Base-by-base conservation (phyloP, 2,329 filamentous ascomycete genomes). In the Curvularia spicifera region DNA sequence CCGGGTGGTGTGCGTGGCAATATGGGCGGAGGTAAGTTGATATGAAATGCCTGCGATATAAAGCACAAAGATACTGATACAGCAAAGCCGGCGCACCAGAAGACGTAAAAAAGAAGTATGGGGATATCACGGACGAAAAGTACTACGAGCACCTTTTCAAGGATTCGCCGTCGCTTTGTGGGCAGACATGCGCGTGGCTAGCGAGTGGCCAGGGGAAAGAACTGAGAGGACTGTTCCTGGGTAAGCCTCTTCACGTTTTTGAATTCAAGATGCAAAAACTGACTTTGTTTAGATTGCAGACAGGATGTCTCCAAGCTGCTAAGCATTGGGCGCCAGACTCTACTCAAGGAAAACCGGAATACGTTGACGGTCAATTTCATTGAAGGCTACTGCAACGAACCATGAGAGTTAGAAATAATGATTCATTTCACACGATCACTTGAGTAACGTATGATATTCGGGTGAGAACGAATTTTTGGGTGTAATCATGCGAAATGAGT, bases 321-420 rank as follows among this genome's bases (percentile, higher is more conserved):
- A 4, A 57, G 62, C 7, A 60, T 64, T 13, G 71, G 71, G n/a
- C 53, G 70, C 2, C 65, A 69, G n/a, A 64, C 58, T 0, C 31
- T 72, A 28, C 42, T 72, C 29, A 71, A 72, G 40, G 67, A 72
- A 39, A 73, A 64, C 42, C 56, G 61, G 12, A 74, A 74, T 40
- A 67, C 57, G 5, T 53, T 73, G 55, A 70, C 66, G 1, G 68
- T 74, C 0, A 71, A 74, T 35, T 74, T 74, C 40, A 50, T 74
- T 9, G 71, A 73, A 10, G 71, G 71, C 0, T 73, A 73, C 46
- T 58, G 56, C 24, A 73, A 74, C 45, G 70, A 74, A 51, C 70
- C 68, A n/a, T 73, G 59, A 46, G 13, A 12, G 1, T 24, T 2
- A 20, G 28, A 18, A 29, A 15, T 0, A 1, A 20, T 6, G 9